Evolutionary conservation across 768 basidiomycete genomes (phyloP), one percentile per base, ranked within the genome.

Genomic region (Pisolithus albus): DNA sequence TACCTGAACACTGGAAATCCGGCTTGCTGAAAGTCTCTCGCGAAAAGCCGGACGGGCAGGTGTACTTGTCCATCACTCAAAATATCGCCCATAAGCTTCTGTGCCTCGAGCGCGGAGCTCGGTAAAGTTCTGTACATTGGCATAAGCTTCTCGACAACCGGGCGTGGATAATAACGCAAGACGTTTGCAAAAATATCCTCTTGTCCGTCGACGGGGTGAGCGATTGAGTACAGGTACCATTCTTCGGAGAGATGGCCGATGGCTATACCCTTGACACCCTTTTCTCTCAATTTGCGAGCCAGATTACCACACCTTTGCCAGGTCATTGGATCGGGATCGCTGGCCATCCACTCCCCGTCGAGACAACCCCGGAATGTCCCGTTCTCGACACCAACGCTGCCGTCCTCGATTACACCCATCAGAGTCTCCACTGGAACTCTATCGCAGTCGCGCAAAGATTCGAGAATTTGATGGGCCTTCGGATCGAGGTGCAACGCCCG

Each of bases 221-320:
- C 79, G 56, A 88, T 81, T 13, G 84, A 78, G 57, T 88, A 88
- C 47, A 88, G 74, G 62, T 81, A 86, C 86, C 86, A 88, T 63
- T 89, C 86, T 57, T 88, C 84, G 15, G 70, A 73, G 46, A 87
- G 72, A 50, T 86, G 83, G 8, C 88, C 87, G n/a, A 84, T 67
- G 46, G 82, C 70, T 52, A 89, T 70, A 59, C 76, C 79, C 38
- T 70, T 74, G 42, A 88, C 72, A 2, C 87, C 86, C 18, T 78
- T 81, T 18, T 71, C 76, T 42, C 61, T 65, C 11, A 88, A 72
- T 1, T 71, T 75, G 9, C 65, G 65, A 0, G 83, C 82, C 48
- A 91, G 72, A 1, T 68, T 72, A 3, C 86, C 84, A 1, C 73
- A 74, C 13, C 76, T 77, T 59, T 90, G 87, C 76, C 82, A 86